A percentile compares a stretch with the other conserved stretches of the same genome.
Conservation (phyloP, 2,329 filamentous ascomycete species). For the Exophiala spinifera region DNA sequence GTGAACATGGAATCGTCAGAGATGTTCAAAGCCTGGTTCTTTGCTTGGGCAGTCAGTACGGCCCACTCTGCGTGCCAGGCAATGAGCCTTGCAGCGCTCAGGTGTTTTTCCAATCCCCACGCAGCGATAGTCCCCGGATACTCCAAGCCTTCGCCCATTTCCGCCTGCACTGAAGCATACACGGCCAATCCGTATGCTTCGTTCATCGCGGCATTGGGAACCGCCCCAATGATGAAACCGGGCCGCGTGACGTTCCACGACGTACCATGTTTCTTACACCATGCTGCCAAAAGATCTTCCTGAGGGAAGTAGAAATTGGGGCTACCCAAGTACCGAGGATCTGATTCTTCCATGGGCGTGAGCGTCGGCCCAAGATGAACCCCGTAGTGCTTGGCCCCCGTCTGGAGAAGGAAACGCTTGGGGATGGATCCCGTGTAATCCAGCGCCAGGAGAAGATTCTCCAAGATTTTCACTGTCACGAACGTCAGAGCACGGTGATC, state of each 20-base stretch:
- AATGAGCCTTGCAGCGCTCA: slow-evolving; percentile 44
- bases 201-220: slow-evolving; percentile 51
- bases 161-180: slow-evolving; percentile 47
- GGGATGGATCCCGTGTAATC: too few relatives aligned
- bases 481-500: too few relatives aligned
- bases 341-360: slow-evolving; percentile 45
- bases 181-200: slow-evolving; percentile 46
- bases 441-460: too few relatives aligned
- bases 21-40: too few relatives aligned
- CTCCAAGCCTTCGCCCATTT: slow-evolving; percentile 40
- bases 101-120: slow-evolving; percentile 39
- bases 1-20: slow-evolving; percentile 39
- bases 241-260: slow-evolving; percentile 49
- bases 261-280: slow-evolving; percentile 37
- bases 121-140: slow-evolving; percentile 44
- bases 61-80: slow-evolving; percentile 51
- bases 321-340: slow-evolving; percentile 42
- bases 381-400: slow-evolving; percentile 52
- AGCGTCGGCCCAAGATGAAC: slow-evolving; percentile 47
- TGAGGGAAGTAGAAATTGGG: slow-evolving; percentile 56
- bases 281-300: slow-evolving; percentile 48
- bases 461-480: too few relatives aligned
- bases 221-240: slow-evolving; percentile 48
- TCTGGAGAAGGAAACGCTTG: slow-evolving; percentile 50
- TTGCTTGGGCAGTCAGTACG: slow-evolving; percentile 35